phyloP scores from a whole-genome alignment of 1,284 basidiomycete species.

The Cutaneotrichosporon spelunceum region DNA sequence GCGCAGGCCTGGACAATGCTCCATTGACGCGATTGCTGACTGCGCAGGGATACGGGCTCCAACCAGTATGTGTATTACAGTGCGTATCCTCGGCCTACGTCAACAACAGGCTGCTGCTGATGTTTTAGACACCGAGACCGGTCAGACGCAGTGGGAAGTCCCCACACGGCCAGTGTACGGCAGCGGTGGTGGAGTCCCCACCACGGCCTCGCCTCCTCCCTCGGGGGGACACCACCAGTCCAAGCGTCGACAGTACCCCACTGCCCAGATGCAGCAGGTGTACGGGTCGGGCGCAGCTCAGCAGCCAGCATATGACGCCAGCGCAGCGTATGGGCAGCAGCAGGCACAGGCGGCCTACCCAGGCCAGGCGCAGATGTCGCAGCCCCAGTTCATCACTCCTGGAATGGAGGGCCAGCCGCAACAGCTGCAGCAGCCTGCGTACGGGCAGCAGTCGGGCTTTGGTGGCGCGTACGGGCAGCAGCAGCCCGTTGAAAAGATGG shows the following conservation, averaged over 20 bases:
- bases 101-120: neutral
- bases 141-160: slow-evolving; percentile 65
- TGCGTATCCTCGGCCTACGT: slow-evolving; percentile 41
- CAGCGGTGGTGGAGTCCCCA: slow-evolving; percentile 19
- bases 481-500: slow-evolving; percentile 60
- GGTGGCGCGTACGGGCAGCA: slow-evolving; percentile 36
- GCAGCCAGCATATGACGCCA: slow-evolving; percentile 31
- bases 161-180: slow-evolving; percentile 49
- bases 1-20: no score
- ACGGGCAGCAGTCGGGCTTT: slow-evolving; percentile 26
- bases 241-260: slow-evolving; percentile 87
- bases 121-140: slow-evolving; percentile 48
- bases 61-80: slow-evolving; percentile 82
- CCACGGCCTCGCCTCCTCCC: slow-evolving; percentile 28
- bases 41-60: slow-evolving; percentile 68
- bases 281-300: slow-evolving; percentile 57
- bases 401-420: slow-evolving; percentile 58
- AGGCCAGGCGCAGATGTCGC: slow-evolving; percentile 45
- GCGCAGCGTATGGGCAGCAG: slow-evolving; percentile 25
- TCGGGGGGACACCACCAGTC: slow-evolving; percentile 35
- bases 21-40: slow-evolving; percentile 1
- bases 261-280: slow-evolving; percentile 74
- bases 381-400: slow-evolving; percentile 76
- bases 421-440: slow-evolving; percentile 34
- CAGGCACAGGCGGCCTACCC: slow-evolving; percentile 44